Conservation (phyloP, 768 basidiomycete species). For the Lactarius indigo region DNA sequence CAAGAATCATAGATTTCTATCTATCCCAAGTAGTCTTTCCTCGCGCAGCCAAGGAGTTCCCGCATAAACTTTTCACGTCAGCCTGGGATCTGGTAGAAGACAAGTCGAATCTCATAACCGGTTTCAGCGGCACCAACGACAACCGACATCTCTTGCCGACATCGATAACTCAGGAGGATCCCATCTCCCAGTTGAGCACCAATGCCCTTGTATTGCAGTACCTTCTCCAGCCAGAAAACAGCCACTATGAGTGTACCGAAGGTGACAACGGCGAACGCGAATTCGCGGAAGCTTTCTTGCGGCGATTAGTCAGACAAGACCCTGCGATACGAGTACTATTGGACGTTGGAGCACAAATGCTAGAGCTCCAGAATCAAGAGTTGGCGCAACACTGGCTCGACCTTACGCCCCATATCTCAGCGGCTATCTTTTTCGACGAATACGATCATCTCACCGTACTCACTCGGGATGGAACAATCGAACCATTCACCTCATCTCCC, state of each 20-base stretch:
- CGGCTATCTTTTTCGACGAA: constrained; percentile 39
- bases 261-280: constrained; percentile 9
- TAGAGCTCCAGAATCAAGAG: constrained; percentile 44
- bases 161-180: constrained; percentile 37
- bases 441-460: constrained; percentile 36
- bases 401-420: constrained; percentile 29
- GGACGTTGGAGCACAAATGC: constrained; percentile 57
- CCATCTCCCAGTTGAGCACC: constrained; percentile 37
- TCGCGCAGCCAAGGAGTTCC: constrained; percentile 47
- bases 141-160: constrained; percentile 35
- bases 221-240: constrained; percentile 42
- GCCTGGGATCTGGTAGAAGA: constrained; percentile 50
- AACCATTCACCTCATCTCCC: constrained; percentile 38
- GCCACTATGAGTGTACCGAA: constrained; percentile 27
- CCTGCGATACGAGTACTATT: constrained; percentile 44
- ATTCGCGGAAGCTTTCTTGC: constrained; percentile 30
- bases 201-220: constrained; percentile 44
- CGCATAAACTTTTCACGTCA: constrained; percentile 43
- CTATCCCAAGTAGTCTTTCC: constrained; percentile 46
- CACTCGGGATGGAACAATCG: constrained; percentile 35
- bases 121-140: constrained; percentile 57
- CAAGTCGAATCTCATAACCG: constrained; percentile 38
- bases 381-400: constrained; percentile 41
- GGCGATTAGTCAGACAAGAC: constrained; percentile 33
- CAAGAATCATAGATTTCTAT: constrained; percentile 44